Evolutionary conservation across 768 basidiomycete species (phyloP).

Genomic region (Pisolithus microcarpus): DNA sequence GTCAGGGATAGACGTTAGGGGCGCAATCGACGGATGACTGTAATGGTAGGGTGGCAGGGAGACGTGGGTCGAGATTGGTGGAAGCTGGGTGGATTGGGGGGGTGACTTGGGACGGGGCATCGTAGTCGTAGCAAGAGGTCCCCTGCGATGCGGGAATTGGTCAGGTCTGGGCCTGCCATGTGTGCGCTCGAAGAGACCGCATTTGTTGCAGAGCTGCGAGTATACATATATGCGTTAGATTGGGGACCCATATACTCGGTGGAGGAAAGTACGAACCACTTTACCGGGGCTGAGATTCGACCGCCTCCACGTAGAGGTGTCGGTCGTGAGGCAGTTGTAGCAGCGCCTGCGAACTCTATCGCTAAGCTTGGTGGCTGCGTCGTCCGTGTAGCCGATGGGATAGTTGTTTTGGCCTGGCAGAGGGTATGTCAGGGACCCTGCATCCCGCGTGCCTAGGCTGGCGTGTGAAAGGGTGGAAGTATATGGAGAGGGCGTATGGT

Average conservation of each 20-base stretch:
- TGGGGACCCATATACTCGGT: conserved; percentile 1
- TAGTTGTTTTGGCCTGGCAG: conserved; percentile 33
- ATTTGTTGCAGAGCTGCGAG: conserved; percentile 49
- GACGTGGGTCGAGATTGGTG: conserved; percentile 38
- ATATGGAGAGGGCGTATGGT: conserved; percentile 21
- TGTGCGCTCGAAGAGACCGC: conserved; percentile 74
- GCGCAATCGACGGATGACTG: conserved; percentile 47
- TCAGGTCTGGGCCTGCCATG: conserved; percentile 74
- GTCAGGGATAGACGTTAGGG: conserved; percentile 33
- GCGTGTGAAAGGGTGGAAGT: conserved; percentile 23
- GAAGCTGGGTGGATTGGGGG: conserved; percentile 38
- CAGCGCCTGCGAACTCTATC: conserved; percentile 71
- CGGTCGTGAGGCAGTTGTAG: conserved; percentile 82
- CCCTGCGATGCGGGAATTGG: conserved; percentile 75
- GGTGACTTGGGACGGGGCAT: conserved; percentile 44
- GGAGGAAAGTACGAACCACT: conserved; percentile 39
- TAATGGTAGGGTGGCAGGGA: conserved; percentile 43
- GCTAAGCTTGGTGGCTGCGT: conserved; percentile 73
- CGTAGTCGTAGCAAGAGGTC: conserved; percentile 50
- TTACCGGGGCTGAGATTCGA: conserved; percentile 75
- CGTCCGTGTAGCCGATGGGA: conserved; percentile 55
- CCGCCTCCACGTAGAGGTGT: conserved; percentile 76
- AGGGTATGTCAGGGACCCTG: conserved; percentile 26
- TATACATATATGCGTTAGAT: neutral
- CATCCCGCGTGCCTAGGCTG: conserved; percentile 16